Evolutionary conservation across 2,329 filamentous ascomycete species (phyloP), one percentile per base, ranked within the genome.

Genomic region (Pseudogymnoascus sp.): DNA sequence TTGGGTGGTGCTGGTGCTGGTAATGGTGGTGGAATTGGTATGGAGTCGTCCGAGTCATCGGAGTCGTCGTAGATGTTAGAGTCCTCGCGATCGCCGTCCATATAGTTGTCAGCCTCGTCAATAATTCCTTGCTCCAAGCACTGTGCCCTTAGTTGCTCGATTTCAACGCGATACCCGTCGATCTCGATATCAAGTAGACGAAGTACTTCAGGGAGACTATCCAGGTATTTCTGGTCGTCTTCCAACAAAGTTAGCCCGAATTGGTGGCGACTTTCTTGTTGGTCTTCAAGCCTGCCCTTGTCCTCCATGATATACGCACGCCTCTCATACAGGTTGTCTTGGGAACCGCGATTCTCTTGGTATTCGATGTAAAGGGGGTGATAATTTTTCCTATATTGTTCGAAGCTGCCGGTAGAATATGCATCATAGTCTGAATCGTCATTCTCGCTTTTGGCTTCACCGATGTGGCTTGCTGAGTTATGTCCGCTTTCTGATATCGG

Each of bases 121-220:
- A 71, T 63, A 8, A 72, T 46, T 5, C 66, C 67, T 16, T 61
- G 28, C 10, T 50, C 21, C 0, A 70, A 46, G 36, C 69, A 71
- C 4, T 64, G 11, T 18, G 40, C 12, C 25, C 60, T 64, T 36
- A 71, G 63, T 1, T 40, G 5, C 11, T 50, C 38, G 0, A 65
- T 50, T 12, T 69, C 67, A 1, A 12, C 38, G 16, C 67, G 59
- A 1, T 59, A 18, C 21, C 16, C 11, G 8, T 60, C 14, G 16
- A 70, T 64, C 23, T 70, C 21, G 2, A 37, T 18, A 1, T 59
- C 8, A 0, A 71, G 40, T 4, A 60, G 36, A 3, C 38, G 46
- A 25, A 66, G 37, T 34, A 38, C 11, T 6, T 23, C 10, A 1
- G 65, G 59, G n/a, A 65, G 67, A 8, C 61, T 61, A n/a, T 69